Percentiles rank a stretch among this genome's conserved stretches.
Conservation (phyloP, 257 asterid species). For the Nicotiana benthamiana region DNA sequence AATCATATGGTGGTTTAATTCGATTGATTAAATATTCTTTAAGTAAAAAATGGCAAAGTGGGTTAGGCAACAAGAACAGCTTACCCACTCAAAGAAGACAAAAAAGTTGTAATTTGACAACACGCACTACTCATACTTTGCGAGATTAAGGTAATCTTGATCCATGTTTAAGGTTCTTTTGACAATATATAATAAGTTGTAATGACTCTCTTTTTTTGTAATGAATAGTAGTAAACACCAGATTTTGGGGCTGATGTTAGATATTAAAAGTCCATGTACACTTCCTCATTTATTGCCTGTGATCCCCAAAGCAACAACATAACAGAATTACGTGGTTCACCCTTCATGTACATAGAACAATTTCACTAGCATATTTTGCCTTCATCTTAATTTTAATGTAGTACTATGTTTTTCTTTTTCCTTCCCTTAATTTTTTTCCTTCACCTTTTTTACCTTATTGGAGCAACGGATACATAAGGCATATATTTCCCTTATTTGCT, state of each 20-base stretch:
- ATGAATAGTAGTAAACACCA: background rate
- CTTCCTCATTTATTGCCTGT: background rate
- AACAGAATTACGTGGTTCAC: background rate
- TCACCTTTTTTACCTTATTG: background rate
- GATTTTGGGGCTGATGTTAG: background rate
- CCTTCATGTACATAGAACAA: background rate
- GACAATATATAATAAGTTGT: background rate
- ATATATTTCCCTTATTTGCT: background rate
- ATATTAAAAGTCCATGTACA: background rate
- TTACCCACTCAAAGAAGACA: background rate
- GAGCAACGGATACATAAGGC: background rate
- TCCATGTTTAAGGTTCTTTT: slow-evolving; percentile 1
- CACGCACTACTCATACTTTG: slow-evolving; percentile 1
- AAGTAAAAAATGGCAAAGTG: background rate
- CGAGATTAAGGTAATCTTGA: background rate
- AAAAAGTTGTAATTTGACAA: background rate
- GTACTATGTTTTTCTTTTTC: background rate
- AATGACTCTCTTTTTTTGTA: background rate
- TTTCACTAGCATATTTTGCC: background rate
- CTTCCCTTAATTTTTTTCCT: background rate
- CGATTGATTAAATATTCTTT: background rate
- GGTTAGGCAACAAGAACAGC: slow-evolving; percentile 7
- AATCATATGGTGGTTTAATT: background rate
- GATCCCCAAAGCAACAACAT: background rate
- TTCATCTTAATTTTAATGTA: too few relatives aligned